Conservation (phyloP, 768 basidiomycete species). For the Suillus variegatus region DNA sequence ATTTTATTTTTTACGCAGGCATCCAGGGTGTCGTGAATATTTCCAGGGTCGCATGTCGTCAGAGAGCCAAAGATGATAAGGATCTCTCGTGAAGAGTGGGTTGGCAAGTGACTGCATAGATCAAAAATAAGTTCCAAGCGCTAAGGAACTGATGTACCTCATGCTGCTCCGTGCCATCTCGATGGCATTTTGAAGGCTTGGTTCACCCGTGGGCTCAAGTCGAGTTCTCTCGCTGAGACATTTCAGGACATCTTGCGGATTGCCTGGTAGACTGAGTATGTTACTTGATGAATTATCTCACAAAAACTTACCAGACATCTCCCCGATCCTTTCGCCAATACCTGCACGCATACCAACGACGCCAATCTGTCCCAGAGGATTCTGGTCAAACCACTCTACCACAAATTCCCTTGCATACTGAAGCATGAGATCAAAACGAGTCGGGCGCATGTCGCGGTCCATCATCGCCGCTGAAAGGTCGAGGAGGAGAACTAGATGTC, state of each 20-base stretch:
- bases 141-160: conserved; percentile 53
- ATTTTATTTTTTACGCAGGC: conserved; percentile 80
- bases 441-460: conserved; percentile 95
- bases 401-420: conserved; percentile 93
- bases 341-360: conserved; percentile 92
- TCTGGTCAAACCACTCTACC: conserved; percentile 98
- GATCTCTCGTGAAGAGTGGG: conserved; percentile 95
- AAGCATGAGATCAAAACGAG: conserved; percentile 87
- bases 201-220: conserved; percentile 89
- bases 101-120: conserved; percentile 82
- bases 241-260: conserved; percentile 94
- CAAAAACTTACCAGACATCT: conserved; percentile 79
- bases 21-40: conserved; percentile 94
- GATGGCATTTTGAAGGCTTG: conserved; percentile 95
- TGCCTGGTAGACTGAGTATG: conserved; percentile 53
- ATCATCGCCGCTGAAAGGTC: conserved; percentile 92
- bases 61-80: conserved; percentile 92
- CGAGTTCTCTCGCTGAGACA: conserved; percentile 83
- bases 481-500: conserved; percentile 90
- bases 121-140: conserved; percentile 9
- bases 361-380: conserved; percentile 96
- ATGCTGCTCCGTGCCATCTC: conserved; percentile 95
- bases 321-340: conserved; percentile 84
- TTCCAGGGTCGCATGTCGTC: conserved; percentile 96
- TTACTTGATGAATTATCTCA: conserved; percentile 4